Percentiles rank a stretch among this genome's conserved stretches.
phyloP scores from a whole-genome alignment of 2,329 filamentous ascomycete species.

The Arthrobotrys megalospora region DNA sequence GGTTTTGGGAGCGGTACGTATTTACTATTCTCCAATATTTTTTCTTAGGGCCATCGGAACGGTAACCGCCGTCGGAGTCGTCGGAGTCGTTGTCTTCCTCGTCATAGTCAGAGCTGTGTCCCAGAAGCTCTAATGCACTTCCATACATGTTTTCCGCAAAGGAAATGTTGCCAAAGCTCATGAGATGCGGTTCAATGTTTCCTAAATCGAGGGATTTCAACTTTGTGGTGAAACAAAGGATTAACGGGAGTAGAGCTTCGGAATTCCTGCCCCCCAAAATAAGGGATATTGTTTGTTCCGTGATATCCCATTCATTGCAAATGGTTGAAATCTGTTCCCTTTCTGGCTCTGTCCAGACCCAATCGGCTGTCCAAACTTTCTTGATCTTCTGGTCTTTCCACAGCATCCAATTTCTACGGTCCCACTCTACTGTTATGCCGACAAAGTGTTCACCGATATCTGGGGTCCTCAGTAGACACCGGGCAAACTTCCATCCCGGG shows the following conservation, averaged over 20 bases:
- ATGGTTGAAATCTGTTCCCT: background rate
- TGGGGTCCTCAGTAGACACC: slow-evolving; percentile 1
- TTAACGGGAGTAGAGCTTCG: background rate
- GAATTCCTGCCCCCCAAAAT: slow-evolving; percentile 17
- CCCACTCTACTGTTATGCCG: background rate
- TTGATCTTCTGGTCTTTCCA: background rate
- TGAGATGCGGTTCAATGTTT: background rate
- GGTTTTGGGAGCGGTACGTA: background rate
- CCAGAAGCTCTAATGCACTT: background rate
- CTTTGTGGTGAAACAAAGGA: background rate
- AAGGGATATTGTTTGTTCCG: background rate
- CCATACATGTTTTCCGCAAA: background rate
- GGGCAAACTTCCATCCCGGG: slow-evolving; percentile 4
- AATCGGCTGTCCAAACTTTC: background rate
- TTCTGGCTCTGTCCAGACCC: slow-evolving; percentile 1
- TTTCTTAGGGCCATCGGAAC: background rate
- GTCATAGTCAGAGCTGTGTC: no score
- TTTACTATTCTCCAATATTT: background rate
- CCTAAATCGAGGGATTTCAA: slow-evolving; percentile 7
- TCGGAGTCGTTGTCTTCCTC: no score
- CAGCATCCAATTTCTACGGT: background rate
- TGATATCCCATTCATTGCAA: slow-evolving; percentile 1
- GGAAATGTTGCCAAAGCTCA: background rate
- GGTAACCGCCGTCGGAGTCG: no score
- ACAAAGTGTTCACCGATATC: background rate